Base-by-base conservation (phyloP, 306 rosid genomes). In the Abrus pulchellus region DNA sequence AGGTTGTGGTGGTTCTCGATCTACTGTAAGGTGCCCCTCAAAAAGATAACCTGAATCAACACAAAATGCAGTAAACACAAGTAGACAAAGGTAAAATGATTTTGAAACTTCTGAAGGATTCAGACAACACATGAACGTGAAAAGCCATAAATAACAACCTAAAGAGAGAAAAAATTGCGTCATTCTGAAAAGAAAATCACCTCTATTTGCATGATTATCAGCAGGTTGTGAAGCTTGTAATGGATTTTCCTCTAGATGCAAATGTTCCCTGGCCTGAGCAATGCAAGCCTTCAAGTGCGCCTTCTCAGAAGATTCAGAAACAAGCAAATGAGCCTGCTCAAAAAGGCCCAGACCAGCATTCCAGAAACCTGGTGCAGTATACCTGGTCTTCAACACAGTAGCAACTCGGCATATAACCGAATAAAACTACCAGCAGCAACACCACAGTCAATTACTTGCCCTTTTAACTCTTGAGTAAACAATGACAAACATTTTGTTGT, bases 1-100 rank as follows among this genome's bases (percentile, higher is more conserved):
- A 32, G 97, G 99, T 82, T 88, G 97, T 12, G 97, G 92, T 8
- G 98, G 98, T 86, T 95, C 99, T 2, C 79, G 91, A 92, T 92
- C 99, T 74, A 93, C 90, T 0, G 99, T 95, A 61, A 93, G 92
- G 84, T 93, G 97, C 38, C 98, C 98, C 92, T 95, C 99, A 85
- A 95, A 95, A 45, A 95, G 92, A 85, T 90, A 95, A 40, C 98
- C 98, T 93, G 75, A 85, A 85, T 66, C 81, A 62, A 44, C 70
- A 75, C 1, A 53, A 63, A 41, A 56, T 43, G 9, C 0, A 2
- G 28, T 61, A 20, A 74, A 47, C 13, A 41, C 2, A 8, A 10
- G 1, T 29, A 61, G 27, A 56, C 7, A 30, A 12, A 27, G 7
- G n/a, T 53, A 53, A 38, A 20, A 59, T 47, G 48, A 62, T 10